phyloP scores from a whole-genome alignment of 768 basidiomycete species.

The Exsudoporus frostii region DNA sequence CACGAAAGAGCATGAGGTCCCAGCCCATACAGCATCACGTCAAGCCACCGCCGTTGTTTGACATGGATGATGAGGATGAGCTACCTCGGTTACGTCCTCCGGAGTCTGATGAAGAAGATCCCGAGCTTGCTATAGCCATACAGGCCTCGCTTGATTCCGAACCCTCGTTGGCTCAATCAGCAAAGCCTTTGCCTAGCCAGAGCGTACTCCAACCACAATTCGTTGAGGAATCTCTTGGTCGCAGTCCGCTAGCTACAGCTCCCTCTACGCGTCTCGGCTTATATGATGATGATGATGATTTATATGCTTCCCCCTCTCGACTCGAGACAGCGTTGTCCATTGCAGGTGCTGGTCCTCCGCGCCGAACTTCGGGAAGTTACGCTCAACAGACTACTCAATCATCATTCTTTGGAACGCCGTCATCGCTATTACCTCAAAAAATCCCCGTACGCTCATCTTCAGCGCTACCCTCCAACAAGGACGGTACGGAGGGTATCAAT shows the following conservation, averaged over 20 bases:
- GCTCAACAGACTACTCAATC: conserved; percentile 12
- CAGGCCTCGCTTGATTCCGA: conserved; percentile 53
- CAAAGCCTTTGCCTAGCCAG: conserved; percentile 5
- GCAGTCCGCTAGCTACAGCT: background rate
- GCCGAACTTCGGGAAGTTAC: conserved; percentile 11
- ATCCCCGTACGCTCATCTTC: background rate
- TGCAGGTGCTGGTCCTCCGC: conserved; percentile 51
- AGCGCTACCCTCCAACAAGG: background rate
- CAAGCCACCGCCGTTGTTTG: conserved; percentile 49
- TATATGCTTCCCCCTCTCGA: conserved; percentile 50
- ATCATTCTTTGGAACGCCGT: conserved; percentile 39
- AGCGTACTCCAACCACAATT: conserved; percentile 3
- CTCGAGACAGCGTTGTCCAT: conserved; percentile 69
- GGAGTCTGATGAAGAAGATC: conserved; percentile 48
- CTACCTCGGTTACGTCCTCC: conserved; percentile 17
- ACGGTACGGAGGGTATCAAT: background rate
- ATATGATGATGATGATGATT: conserved; percentile 41
- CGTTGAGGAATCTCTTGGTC: background rate
- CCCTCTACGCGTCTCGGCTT: background rate
- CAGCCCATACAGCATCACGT: conserved; percentile 35
- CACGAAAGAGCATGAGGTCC: conserved; percentile 30
- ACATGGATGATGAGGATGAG: conserved; percentile 47
- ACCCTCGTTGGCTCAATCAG: background rate
- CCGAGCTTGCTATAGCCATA: conserved; percentile 56
- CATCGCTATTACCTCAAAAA: conserved; percentile 26